Evolutionary conservation across 176 grass and related monocot species (phyloP), one percentile per base, ranked within the genome.

Genomic region (Eragrostis nindensis): DNA sequence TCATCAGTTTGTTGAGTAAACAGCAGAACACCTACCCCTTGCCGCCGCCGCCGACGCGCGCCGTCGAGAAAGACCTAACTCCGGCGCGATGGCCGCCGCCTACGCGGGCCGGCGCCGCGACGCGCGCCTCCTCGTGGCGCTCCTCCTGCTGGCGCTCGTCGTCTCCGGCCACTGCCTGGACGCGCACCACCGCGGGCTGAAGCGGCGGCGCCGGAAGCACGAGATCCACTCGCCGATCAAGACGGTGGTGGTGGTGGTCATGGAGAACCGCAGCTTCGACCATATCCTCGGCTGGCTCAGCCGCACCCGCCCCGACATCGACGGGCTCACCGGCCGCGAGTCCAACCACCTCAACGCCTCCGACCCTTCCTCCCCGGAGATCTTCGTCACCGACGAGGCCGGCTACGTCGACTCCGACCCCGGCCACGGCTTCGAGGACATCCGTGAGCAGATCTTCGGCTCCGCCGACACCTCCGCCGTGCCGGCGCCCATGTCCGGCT

Each of bases 201-300:
- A 83, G 80, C 84, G 87, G 54, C 77, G 80, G 8, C 86, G 80
- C 9, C 32, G 64, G 67, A 92, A 97, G 92, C 94, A 90, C 86
- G 92, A 97, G 88, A 98, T 98, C 88, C 82, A 84, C 61, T 94
- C 88, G 4, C 95, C 95, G 19, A 81, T 98, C 78, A 98, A 98
- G 86, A 98, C 92, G 41, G 83, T 98, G 53, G 95, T 98, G 19
- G 90, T 98, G 21, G 65, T 98, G 4, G 90, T 92, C 9, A 98
- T 98, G 95, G 92, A 98, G 95, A 98, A 98, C 75, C 92, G 95
- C n/a, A 94, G 92, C 85, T 98, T 98, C 81, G 92, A 98, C 63
- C 95, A 98, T 66, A 82, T 98, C 80, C 88, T 98, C 16, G 95
- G 95, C 5, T 98, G 92, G 95, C 83, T 98, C 8, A 73, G 77